These are phyloP conservation scores for Ligustrum vulgare DNA, from an alignment of 257 asterid genomes.

Conservation along the genomic window DNA sequence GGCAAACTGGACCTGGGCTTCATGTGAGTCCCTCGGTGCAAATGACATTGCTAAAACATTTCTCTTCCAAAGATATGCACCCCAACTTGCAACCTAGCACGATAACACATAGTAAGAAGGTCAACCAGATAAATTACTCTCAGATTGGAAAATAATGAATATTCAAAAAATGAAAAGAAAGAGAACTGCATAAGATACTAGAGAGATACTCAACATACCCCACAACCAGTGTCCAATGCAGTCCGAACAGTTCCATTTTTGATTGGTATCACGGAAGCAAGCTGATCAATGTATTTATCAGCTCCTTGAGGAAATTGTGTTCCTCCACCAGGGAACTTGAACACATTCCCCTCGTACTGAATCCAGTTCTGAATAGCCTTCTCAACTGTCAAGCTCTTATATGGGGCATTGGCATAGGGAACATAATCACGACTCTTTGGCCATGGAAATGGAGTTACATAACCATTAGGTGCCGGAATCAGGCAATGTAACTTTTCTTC, in stretches of 20 bases:
- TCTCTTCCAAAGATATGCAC: slow-evolving; percentile 61
- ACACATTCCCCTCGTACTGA: slow-evolving; percentile 63
- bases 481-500: slow-evolving; percentile 49
- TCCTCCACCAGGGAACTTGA: slow-evolving; percentile 68
- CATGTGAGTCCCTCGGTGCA: slow-evolving; percentile 65
- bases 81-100: slow-evolving; percentile 64
- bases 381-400: slow-evolving; percentile 62
- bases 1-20: slow-evolving; percentile 74
- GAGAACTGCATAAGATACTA: background rate
- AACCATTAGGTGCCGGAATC: slow-evolving; percentile 61
- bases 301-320: slow-evolving; percentile 72
- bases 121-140: background rate
- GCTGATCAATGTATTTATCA: slow-evolving; percentile 62
- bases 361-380: slow-evolving; percentile 72
- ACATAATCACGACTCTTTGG: slow-evolving; percentile 71
- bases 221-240: slow-evolving; percentile 62
- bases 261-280: slow-evolving; percentile 60
- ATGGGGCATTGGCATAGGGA: slow-evolving; percentile 64
- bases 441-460: slow-evolving; percentile 61
- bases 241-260: slow-evolving; percentile 62
- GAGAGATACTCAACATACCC: slow-evolving; percentile 38
- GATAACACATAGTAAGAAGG: slow-evolving; percentile 4
- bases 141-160: background rate
- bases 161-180: background rate
- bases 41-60: slow-evolving; percentile 60